Conservation (phyloP, 495 filamentous ascomycete genomes). For the Pyrenopolyporus hunteri region DNA sequence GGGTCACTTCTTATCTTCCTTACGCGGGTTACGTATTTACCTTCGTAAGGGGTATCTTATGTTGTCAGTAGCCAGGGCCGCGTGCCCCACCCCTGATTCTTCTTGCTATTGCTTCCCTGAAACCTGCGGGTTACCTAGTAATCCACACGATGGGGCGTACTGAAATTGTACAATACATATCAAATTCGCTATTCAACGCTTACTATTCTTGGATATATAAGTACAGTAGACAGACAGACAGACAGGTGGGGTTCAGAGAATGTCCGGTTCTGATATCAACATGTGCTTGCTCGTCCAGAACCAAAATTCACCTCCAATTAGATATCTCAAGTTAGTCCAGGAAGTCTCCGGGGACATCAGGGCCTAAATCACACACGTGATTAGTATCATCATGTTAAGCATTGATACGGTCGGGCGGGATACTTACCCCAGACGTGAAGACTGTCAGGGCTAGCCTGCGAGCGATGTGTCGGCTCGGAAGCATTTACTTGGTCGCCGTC, state of each 20-base stretch:
- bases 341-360: slow-evolving; percentile 36
- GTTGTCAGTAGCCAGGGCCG: too few species aligned
- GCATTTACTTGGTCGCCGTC: slow-evolving; percentile 74
- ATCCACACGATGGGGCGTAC: too few species aligned
- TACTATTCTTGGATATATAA: slow-evolving; percentile 19
- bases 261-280: not conserved
- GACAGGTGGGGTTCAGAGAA: not conserved
- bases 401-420: not conserved
- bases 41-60: too few species aligned
- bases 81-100: too few species aligned
- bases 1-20: too few species aligned
- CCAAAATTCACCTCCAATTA: not conserved
- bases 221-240: slow-evolving; percentile 19
- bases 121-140: too few species aligned
- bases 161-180: too few species aligned
- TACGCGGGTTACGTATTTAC: too few species aligned
- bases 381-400: not conserved
- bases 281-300: not conserved
- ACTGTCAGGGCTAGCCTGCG: slow-evolving; percentile 50
- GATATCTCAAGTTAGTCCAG: slow-evolving; percentile 7
- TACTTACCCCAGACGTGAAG: slow-evolving; percentile 58
- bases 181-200: slow-evolving; percentile 4
- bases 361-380: slow-evolving; percentile 21
- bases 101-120: too few species aligned
- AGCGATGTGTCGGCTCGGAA: slow-evolving; percentile 57